Base-by-base conservation (phyloP, 129 eudicot species). In the Tanacetum coccineum region DNA sequence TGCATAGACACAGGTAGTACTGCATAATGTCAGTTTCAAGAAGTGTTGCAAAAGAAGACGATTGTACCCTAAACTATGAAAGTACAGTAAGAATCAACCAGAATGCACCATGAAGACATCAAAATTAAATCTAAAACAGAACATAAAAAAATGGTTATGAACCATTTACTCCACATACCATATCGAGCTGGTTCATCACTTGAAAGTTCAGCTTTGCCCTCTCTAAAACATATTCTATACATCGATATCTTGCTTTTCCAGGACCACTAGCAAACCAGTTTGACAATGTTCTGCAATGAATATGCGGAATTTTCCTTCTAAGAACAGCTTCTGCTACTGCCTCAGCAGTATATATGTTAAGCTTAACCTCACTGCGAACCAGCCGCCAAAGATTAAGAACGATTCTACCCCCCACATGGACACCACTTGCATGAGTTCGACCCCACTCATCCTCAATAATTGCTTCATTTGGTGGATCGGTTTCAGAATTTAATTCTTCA, bases 381-480 rank as follows among this genome's bases (percentile, higher is more conserved):
- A 91, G 70, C 55, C 96, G 82, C 98, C 98, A 91, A 78, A 88
- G 69, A 69, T 91, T 91, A 20, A 91, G 96, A 32, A 91, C 88
- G 67, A 87, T 83, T 76, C 96, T 85, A 62, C 98, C 98, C 67
- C 86, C 86, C 21, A 93, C 96, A 70, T 88, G 96, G 67, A 93
- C 79, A 59, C 96, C 98, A 75, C 96, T 93, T 30, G 96, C 98
- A 81, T 93, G 96, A 60, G 98, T 93, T 76, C 98, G 79, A 4
- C 96, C 96, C 98, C 98, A 93, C 56, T 88, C 98, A 70, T 93
- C 98, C 81, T 93, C 96, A 74, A 88, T 86, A 56, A 93, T 69
- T 42, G 82, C 59, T 55, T 80, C 83, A 28, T 76, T 83, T 62
- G 59, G 74, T 30, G 32, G 52, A 59, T 73, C 81, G 30, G 76